phyloP scores from a whole-genome alignment of 2,329 filamentous ascomycete species.

The Epichloe scottii region DNA sequence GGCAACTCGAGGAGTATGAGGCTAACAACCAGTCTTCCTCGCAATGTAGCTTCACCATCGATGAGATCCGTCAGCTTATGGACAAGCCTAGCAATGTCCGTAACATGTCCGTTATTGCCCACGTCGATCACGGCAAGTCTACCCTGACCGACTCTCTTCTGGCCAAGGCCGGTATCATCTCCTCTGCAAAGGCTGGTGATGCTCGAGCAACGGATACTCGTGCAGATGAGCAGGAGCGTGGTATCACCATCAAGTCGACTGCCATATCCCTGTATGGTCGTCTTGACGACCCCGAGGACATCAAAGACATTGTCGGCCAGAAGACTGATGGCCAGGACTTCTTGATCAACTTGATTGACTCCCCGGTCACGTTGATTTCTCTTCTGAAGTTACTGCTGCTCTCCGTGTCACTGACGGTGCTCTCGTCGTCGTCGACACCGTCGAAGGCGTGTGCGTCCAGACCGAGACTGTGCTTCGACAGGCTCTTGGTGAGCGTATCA shows the following conservation, averaged over 20 bases:
- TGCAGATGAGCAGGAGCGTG: conserved; percentile 96
- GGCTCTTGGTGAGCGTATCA: conserved; percentile 99
- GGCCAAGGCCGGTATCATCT: conserved; percentile 99
- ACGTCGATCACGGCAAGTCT: conserved; percentile 99
- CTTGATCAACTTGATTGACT: conserved; percentile 99
- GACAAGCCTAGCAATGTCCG: conserved; percentile 66
- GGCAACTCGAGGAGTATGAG: not conserved
- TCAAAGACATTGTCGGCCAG: conserved; percentile 87
- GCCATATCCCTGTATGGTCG: conserved; percentile 96
- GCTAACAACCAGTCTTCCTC: conserved; percentile 10
- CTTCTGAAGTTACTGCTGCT: conserved; percentile 96
- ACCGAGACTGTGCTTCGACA: conserved; percentile 99
- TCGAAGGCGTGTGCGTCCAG: conserved; percentile 99
- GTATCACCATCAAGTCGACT: conserved; percentile 99
- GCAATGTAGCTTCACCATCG: conserved; percentile 80
- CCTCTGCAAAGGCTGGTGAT: conserved; percentile 92
- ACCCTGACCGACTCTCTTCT: conserved; percentile 98
- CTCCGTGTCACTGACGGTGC: conserved; percentile 99
- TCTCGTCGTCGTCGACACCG: conserved; percentile 98
- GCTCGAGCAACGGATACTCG: conserved; percentile 94
- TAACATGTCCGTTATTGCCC: conserved; percentile 99
- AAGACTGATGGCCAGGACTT: conserved; percentile 89
- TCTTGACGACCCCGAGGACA: conserved; percentile 67
- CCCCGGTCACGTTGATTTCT: conserved; percentile 99
- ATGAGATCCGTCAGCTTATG: conserved; percentile 73